Evolutionary conservation across 2,329 filamentous ascomycete genomes (phyloP), one percentile per base, ranked within the genome.

Genomic region (Colletotrichum paranaense): DNA sequence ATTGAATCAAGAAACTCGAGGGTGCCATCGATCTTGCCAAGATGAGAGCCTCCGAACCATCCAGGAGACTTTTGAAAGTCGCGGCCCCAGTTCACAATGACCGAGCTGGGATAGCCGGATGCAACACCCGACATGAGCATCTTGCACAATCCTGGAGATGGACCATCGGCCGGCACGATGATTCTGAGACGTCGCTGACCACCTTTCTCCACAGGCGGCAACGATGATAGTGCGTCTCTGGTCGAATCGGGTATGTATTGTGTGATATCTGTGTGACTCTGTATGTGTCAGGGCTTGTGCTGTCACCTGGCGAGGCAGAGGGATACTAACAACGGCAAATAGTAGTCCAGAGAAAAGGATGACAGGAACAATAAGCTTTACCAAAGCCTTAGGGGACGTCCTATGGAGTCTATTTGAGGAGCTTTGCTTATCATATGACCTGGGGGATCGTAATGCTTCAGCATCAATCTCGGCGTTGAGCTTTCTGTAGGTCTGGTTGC

Each of bases 111-210:
- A 67, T 82, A 81, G 14, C 76, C 78, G 26, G 80, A 72, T 4
- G 79, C 75, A 5, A 76, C 64, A 35, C 78, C 73, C 1, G 79
- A 79, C 28, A 81, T 77, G 22, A 82, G 71, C 11, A 78, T 80
- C 76, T 81, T 82, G 77, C 80, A 82, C 6, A 81, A 68, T 57
- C 77, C 76, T 49, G 78, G 67, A 46, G 76, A 74, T 53, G 74
- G 72, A 7, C 75, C 63, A n/a, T 80, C 77, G 7, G 78, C 77
- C 0, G 78, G 77, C 1, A 81, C 75, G 11, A 82, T 71, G 4
- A 81, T 66, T 38, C 80, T 78, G n/a, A 79, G 67, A 3, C 68
- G 71, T 46, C 73, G 71, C 16, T 65, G 28, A 2, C 65, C 69
- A 16, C 58, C 65, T 30, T 58, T 55, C 6, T 63, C 58, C 14